A percentile compares a stretch with the other conserved stretches of the same genome.
Conservation (phyloP, 2,329 filamentous ascomycete species). For the Penicillium sp. region DNA sequence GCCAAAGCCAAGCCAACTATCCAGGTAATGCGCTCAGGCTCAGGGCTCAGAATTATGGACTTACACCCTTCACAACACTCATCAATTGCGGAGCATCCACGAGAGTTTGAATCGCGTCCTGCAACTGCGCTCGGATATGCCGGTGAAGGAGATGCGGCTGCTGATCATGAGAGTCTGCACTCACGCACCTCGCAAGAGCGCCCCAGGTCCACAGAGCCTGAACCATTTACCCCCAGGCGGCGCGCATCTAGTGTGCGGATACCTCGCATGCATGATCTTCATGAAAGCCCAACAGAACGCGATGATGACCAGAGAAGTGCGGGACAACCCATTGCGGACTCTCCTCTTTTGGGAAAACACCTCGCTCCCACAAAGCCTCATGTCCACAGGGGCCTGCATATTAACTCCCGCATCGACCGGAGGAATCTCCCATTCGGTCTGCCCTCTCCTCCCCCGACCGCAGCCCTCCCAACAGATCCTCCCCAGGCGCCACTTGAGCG, state of each 20-base stretch:
- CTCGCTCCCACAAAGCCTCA: slow-evolving; percentile 1
- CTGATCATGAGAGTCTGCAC: slow-evolving; percentile 8
- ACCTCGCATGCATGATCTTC: slow-evolving; percentile 12
- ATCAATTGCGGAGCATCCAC: slow-evolving; percentile 15
- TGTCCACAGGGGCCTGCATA: slow-evolving; percentile 9
- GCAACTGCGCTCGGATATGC: slow-evolving; percentile 9
- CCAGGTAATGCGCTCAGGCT: slow-evolving; percentile 1
- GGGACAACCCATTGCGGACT: slow-evolving; percentile 18
- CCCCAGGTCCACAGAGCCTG: slow-evolving; percentile 13
- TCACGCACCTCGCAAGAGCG: slow-evolving; percentile 8
- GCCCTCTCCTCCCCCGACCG: slow-evolving; percentile 26
- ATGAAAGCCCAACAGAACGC: slow-evolving; percentile 7
- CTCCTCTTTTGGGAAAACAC: slow-evolving; percentile 19
- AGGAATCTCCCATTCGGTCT: slow-evolving; percentile 22
- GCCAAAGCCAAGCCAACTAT: slow-evolving; percentile 4
- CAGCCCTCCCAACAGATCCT: slow-evolving; percentile 22
- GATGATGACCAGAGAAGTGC: not conserved
- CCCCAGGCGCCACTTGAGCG: slow-evolving; percentile 10
- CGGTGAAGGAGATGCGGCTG: slow-evolving; percentile 2
- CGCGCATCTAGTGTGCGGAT: slow-evolving; percentile 17
- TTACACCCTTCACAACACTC: slow-evolving; percentile 11
- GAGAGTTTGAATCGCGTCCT: slow-evolving; percentile 3
- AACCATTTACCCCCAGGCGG: slow-evolving; percentile 8
- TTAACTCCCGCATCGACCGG: slow-evolving; percentile 9
- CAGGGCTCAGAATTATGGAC: slow-evolving; percentile 1